phyloP scores from a whole-genome alignment of 2,329 filamentous ascomycete species.

The Xylariaceae sp. region DNA sequence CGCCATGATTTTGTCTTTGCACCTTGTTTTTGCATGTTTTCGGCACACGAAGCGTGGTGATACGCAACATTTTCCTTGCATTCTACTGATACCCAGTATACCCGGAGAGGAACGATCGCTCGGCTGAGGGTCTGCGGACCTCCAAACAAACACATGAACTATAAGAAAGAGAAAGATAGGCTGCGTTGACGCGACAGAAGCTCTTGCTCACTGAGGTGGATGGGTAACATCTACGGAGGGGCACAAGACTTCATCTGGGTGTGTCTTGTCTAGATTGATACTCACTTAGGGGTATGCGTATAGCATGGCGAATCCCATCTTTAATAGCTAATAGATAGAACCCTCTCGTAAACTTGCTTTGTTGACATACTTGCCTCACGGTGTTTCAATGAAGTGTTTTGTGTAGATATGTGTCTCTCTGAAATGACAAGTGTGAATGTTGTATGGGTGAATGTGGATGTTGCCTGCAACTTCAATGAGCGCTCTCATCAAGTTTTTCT shows the following conservation, averaged over 20 bases:
- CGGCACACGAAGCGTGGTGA: slow-evolving; percentile 27
- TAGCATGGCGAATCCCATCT: slow-evolving; percentile 24
- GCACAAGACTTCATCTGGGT: slow-evolving; percentile 18
- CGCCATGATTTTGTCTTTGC: slow-evolving; percentile 28
- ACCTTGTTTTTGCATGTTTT: slow-evolving; percentile 33
- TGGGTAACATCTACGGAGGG: slow-evolving; percentile 11
- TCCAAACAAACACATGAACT: slow-evolving; percentile 2
- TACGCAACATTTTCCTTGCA: slow-evolving; percentile 29
- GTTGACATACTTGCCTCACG: no score
- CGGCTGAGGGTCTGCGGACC: slow-evolving; percentile 10
- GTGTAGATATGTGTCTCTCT: no score
- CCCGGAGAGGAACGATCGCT: slow-evolving; percentile 30
- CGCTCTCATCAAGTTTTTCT: no score
- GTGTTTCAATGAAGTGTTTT: no score
- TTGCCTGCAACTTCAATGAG: no score
- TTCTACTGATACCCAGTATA: slow-evolving; percentile 38
- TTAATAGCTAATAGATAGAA: slow-evolving; percentile 34
- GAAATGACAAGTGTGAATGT: no score
- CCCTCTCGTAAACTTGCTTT: slow-evolving; percentile 7
- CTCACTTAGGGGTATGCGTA: slow-evolving; percentile 26
- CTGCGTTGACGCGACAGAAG: slow-evolving; percentile 3
- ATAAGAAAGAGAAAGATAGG: slow-evolving; percentile 5
- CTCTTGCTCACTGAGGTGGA: slow-evolving; percentile 3
- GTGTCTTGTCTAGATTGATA: slow-evolving; percentile 20
- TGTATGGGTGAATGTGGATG: no score